These are phyloP conservation scores for Pyricularia sp. DNA, from an alignment of 2,329 filamentous ascomycete genomes.

Conservation along the genomic window DNA sequence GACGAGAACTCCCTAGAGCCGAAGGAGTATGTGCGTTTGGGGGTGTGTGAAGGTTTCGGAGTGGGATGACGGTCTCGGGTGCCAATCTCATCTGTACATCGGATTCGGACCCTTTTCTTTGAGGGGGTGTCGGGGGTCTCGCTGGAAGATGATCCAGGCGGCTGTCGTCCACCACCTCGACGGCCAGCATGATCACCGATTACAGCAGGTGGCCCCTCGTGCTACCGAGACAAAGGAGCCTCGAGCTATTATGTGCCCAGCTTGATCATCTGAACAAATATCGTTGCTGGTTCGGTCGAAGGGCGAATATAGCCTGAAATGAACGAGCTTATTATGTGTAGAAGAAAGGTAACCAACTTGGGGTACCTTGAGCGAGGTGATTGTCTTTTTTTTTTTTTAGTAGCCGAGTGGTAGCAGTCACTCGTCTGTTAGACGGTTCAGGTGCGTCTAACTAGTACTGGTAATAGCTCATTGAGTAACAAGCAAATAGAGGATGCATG, in stretches of 20 bases:
- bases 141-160: conserved; percentile 25
- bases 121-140: conserved; percentile 56
- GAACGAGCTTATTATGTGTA: neutral
- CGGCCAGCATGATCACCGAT: neutral
- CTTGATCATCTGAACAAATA: neutral
- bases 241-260: neutral
- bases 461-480: neutral
- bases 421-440: neutral
- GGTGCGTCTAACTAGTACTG: neutral
- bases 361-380: too few relatives aligned
- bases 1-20: conserved; percentile 29
- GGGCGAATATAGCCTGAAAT: neutral
- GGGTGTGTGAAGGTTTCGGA: conserved; percentile 35
- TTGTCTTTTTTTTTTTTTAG: neutral
- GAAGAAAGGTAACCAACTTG: too few relatives aligned
- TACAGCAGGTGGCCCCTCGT: neutral
- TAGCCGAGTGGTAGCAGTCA: neutral
- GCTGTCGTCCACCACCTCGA: neutral
- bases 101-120: conserved; percentile 31
- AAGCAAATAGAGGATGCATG: neutral
- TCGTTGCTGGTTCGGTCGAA: neutral
- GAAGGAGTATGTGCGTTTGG: conserved; percentile 34
- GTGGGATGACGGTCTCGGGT: conserved; percentile 25
- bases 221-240: conserved; percentile 6
- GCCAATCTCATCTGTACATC: conserved; percentile 23